Evolutionary conservation across 371 early-diverging fungal species (phyloP).

Genomic region (Mucor velutinosus): DNA sequence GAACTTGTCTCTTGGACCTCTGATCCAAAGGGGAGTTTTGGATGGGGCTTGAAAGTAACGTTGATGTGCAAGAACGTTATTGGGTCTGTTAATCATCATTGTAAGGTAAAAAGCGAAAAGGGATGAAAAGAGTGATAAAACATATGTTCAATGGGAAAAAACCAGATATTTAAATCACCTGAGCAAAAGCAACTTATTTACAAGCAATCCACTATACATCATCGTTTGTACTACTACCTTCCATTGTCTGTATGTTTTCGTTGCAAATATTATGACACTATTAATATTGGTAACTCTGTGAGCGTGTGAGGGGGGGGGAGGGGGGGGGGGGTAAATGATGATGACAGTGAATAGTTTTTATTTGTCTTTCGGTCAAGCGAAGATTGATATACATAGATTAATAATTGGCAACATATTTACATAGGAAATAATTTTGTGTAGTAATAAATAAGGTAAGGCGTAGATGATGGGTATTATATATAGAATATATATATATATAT

Average conservation of each 20-base stretch:
- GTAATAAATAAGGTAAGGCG: background rate
- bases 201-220: background rate
- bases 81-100: slow-evolving; percentile 39
- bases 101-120: slow-evolving; percentile 4
- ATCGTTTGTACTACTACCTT: background rate
- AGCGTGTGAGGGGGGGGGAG: no score
- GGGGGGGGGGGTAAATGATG: no score
- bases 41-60: slow-evolving; percentile 40
- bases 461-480: background rate
- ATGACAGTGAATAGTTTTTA: background rate
- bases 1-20: slow-evolving; percentile 12
- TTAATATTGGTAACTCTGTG: background rate
- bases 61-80: slow-evolving; percentile 39
- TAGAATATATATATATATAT: background rate
- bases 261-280: background rate
- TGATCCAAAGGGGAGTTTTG: slow-evolving; percentile 17
- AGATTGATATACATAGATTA: no score
- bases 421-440: background rate
- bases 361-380: background rate
- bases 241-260: no score
- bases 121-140: slow-evolving; percentile 19
- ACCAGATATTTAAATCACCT: slow-evolving; percentile 12
- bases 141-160: slow-evolving; percentile 1
- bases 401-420: slow-evolving; percentile 1
- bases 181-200: background rate